These are phyloP conservation scores for Articulospora tetracladia DNA, from an alignment of 495 filamentous ascomycete species.

Conservation along the genomic window DNA sequence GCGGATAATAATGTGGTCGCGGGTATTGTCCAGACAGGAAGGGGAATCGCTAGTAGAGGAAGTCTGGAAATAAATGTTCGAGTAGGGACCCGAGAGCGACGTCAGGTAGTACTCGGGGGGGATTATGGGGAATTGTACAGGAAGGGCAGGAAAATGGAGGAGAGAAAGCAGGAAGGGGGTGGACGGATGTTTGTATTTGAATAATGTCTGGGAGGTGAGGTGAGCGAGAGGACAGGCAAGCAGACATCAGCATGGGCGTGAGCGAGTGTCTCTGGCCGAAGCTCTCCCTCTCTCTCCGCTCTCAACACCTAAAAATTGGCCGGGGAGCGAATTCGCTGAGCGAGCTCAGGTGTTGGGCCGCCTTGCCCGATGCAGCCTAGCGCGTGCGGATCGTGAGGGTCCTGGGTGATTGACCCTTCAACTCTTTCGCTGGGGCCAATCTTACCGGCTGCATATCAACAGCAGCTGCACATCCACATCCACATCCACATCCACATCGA, in stretches of 20 bases:
- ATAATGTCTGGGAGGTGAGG: neutral
- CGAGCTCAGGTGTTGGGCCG: no score
- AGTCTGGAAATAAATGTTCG: neutral
- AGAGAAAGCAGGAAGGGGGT: constrained; percentile 25
- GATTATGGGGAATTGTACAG: constrained; percentile 2
- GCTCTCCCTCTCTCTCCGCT: no score
- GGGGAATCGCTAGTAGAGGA: neutral
- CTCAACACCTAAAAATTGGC: no score
- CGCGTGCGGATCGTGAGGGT: no score
- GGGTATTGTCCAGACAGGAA: neutral
- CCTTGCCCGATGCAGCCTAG: no score
- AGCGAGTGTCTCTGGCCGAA: constrained; percentile 28
- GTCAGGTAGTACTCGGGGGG: neutral
- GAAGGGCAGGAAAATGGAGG: constrained; percentile 8
- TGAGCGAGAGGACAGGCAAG: neutral
- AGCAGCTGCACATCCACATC: neutral
- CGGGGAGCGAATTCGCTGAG: no score
- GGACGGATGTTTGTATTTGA: neutral
- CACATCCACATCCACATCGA: no score
- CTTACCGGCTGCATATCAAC: neutral
- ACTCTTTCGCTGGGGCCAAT: no score
- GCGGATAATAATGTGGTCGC: neutral
- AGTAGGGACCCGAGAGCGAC: neutral
- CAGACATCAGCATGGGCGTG: constrained; percentile 25
- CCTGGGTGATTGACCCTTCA: no score